Evolutionary conservation across 257 asterid species (phyloP), one percentile per base, ranked within the genome.

Genomic region (Jacaranda mimosifolia): DNA sequence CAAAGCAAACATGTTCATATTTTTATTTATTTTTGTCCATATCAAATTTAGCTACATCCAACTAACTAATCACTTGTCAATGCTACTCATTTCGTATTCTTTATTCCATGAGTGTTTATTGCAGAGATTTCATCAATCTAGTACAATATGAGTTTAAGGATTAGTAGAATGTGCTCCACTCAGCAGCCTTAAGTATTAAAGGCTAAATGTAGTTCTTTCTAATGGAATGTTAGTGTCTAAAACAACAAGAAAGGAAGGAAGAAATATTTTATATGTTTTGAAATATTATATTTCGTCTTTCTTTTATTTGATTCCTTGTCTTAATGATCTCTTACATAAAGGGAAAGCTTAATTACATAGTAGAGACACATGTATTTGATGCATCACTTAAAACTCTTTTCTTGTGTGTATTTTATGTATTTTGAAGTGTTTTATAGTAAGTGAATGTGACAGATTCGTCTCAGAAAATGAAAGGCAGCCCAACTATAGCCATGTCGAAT

Each of bases 301-400:
- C 4, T 7, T 46, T 49, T 15, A 13, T 12, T 49, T 12, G 56
- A 2, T 49, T 49, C 17, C 6, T 49, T 49, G 56, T 49, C 14
- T 49, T 13, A 49, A 3, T 3, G 4, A 49, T 49, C 6, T 49
- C 4, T 49, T 3, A 4, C 14, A 49, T 12, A 49, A 17, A 12
- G 56, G 56, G 56, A 13, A 49, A 49, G 7, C 56, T 59, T 59
- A 59, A n/a, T 67, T 17, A 67, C 45, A 11, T 49, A n/a, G 56
- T 67, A 67, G 19, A 45, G 73, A 45, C 17, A 67, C 57, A 45
- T 45, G 56, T 67, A 18, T 17, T 67, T 3, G 58, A 67, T 67
- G 72, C 58, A 51, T 7, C 69, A 2, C 69, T 12, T 49, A 13
- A 13, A 49, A 15, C 13, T 6, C 17, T 5, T n/a, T 26, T 11